These are phyloP conservation scores for Trichoderma gamsii DNA, from an alignment of 495 filamentous ascomycete genomes.

Conservation along the genomic window DNA sequence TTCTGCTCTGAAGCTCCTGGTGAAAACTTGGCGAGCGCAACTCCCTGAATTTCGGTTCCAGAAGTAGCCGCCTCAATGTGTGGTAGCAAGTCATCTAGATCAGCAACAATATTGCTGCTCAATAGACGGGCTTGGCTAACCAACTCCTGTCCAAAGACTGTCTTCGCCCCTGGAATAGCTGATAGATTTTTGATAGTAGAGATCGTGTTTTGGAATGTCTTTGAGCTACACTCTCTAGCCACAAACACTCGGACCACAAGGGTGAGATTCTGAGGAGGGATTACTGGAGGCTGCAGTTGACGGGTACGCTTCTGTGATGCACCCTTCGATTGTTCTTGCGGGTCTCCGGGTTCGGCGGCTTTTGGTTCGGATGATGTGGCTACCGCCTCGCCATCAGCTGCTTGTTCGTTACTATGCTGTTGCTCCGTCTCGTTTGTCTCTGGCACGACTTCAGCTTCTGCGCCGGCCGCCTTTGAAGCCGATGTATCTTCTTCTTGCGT, in stretches of 20 bases:
- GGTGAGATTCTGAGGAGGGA: constrained; percentile 84
- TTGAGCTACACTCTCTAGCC: constrained; percentile 90
- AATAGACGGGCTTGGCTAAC: constrained; percentile 77
- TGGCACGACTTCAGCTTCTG: constrained; percentile 39
- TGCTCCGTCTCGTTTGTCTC: constrained; percentile 22
- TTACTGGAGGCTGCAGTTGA: constrained; percentile 71
- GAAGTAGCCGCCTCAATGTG: constrained; percentile 82
- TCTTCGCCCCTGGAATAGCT: constrained; percentile 81
- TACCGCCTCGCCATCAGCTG: constrained; percentile 20
- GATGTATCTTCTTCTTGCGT: constrained; percentile 53
- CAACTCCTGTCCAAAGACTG: constrained; percentile 85
- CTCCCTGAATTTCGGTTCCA: constrained; percentile 88
- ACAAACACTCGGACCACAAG: constrained; percentile 93
- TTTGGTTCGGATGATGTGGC: constrained; percentile 19
- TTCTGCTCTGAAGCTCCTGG: constrained; percentile 92
- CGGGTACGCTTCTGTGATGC: constrained; percentile 60
- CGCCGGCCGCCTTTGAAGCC: constrained; percentile 54
- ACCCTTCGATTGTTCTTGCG: constrained; percentile 37
- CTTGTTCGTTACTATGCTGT: constrained; percentile 23
- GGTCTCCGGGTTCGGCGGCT: constrained; percentile 19
- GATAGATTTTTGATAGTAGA: constrained; percentile 98
- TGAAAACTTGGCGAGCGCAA: constrained; percentile 92
- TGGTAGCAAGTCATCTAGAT: constrained; percentile 79
- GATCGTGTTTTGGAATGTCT: constrained; percentile 93
- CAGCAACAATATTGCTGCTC: constrained; percentile 73